phyloP scores from a whole-genome alignment of 148 eudicot genomes.

The Silene latifolia region DNA sequence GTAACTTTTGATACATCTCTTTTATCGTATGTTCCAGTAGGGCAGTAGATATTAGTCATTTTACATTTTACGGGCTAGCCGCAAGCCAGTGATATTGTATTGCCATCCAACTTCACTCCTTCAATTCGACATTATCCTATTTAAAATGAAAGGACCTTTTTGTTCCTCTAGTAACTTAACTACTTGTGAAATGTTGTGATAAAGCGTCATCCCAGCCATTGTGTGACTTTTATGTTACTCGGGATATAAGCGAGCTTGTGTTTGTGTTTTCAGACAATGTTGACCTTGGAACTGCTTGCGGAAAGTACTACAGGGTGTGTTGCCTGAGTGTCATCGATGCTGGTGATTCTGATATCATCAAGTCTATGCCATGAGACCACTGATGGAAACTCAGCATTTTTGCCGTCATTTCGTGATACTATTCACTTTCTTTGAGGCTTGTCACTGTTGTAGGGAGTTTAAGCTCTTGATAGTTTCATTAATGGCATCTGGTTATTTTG shows the following conservation, averaged over 20 bases:
- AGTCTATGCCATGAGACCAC: slow-evolving; percentile 52
- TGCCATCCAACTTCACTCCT: too few species aligned
- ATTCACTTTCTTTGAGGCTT: too few species aligned
- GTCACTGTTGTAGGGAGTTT: not conserved
- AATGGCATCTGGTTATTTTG: not conserved
- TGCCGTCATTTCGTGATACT: not conserved
- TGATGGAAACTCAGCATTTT: not conserved
- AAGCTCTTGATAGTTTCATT: not conserved
- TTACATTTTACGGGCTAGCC: too few species aligned
- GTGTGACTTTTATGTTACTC: too few species aligned
- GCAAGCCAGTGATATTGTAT: too few species aligned
- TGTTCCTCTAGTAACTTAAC: too few species aligned
- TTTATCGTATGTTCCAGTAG: too few species aligned
- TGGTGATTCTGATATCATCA: slow-evolving; percentile 68
- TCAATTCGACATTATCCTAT: too few species aligned
- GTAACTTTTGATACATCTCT: too few species aligned
- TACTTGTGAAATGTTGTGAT: not conserved
- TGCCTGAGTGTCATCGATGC: slow-evolving; percentile 59
- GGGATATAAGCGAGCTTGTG: not conserved
- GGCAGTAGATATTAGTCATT: too few species aligned
- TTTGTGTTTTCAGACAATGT: slow-evolving; percentile 42
- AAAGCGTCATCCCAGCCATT: too few species aligned
- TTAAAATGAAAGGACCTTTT: too few species aligned
- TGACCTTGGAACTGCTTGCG: slow-evolving; percentile 66
- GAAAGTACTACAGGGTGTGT: slow-evolving; percentile 58